Evolutionary conservation across 2,329 filamentous ascomycete genomes (phyloP).

Genomic region (Aspergillus latus): DNA sequence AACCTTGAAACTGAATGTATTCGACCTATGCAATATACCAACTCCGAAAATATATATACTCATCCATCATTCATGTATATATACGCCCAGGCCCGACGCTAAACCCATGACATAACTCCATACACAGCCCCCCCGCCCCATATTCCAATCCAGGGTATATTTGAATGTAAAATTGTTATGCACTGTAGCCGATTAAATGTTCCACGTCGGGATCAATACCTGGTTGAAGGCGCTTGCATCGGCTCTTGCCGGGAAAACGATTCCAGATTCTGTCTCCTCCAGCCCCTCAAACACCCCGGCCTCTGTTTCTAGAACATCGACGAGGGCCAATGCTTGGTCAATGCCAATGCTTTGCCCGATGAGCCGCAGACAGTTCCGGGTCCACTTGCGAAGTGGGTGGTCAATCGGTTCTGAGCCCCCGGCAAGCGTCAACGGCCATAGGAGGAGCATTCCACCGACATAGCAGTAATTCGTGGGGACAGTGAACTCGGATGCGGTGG

Average conservation of each 20-base stretch:
- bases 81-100: neutral
- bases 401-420: constrained; percentile 31
- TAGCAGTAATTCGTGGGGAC: constrained; percentile 29
- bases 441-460: constrained; percentile 34
- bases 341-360: constrained; percentile 40
- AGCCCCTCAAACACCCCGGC: constrained; percentile 27
- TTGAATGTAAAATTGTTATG: neutral
- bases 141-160: neutral
- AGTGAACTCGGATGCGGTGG: constrained; percentile 8
- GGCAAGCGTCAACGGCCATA: constrained; percentile 42
- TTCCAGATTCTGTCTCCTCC: constrained; percentile 22
- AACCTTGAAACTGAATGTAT: neutral
- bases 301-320: constrained; percentile 32
- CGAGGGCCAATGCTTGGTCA: constrained; percentile 39
- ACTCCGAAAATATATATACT: neutral
- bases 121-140: neutral
- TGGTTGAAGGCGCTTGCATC: constrained; percentile 16
- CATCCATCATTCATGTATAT: neutral
- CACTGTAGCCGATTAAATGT: neutral
- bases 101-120: neutral
- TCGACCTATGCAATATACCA: neutral
- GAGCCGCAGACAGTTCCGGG: constrained; percentile 30
- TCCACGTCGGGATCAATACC: constrained; percentile 20
- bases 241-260: constrained; percentile 14
- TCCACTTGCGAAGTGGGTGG: constrained; percentile 34